Percentiles rank a stretch among this genome's conserved stretches.
These are phyloP conservation scores for Tylopilus subfusipes DNA, from an alignment of 768 basidiomycete species.

Conservation along the genomic window DNA sequence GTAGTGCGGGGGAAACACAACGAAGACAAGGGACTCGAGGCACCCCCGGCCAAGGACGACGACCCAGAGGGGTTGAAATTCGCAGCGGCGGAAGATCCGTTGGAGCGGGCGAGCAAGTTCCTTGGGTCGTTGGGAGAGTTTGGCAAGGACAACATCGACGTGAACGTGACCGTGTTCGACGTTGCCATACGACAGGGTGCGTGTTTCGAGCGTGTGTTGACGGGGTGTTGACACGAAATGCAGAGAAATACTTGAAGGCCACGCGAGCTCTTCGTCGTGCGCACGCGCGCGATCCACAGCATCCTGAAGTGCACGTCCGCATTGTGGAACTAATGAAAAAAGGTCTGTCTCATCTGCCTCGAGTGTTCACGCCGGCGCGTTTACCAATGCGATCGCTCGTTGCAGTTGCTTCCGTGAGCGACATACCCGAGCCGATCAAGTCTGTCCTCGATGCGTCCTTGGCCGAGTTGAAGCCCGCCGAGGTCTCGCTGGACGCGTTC, in stretches of 20 bases:
- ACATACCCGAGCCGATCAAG: slow-evolving; percentile 46
- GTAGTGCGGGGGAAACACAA: slow-evolving; percentile 32
- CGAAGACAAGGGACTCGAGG: slow-evolving; percentile 72
- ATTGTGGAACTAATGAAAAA: slow-evolving; percentile 58
- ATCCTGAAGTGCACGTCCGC: slow-evolving; percentile 71
- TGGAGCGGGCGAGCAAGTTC: slow-evolving; percentile 74
- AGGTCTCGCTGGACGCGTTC: slow-evolving; percentile 57
- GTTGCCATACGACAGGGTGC: slow-evolving; percentile 81
- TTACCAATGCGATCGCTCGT: neutral
- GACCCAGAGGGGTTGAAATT: slow-evolving; percentile 82
- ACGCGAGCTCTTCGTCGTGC: slow-evolving; percentile 61
- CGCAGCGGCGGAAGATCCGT: slow-evolving; percentile 54
- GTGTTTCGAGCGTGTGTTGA: neutral
- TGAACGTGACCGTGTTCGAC: slow-evolving; percentile 76
- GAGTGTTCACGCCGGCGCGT: neutral
- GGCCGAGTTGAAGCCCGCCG: slow-evolving; percentile 51
- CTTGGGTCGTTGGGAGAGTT: slow-evolving; percentile 59
- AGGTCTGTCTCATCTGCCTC: slow-evolving; percentile 36
- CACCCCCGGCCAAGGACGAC: slow-evolving; percentile 59
- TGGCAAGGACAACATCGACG: slow-evolving; percentile 53
- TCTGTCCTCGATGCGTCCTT: slow-evolving; percentile 48
- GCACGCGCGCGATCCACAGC: slow-evolving; percentile 45
- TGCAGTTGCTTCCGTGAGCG: slow-evolving; percentile 43
- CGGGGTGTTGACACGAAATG: neutral
- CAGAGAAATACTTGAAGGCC: slow-evolving; percentile 83